Base-by-base conservation (phyloP, 441 rosid species). In the Brassica balearica region DNA sequence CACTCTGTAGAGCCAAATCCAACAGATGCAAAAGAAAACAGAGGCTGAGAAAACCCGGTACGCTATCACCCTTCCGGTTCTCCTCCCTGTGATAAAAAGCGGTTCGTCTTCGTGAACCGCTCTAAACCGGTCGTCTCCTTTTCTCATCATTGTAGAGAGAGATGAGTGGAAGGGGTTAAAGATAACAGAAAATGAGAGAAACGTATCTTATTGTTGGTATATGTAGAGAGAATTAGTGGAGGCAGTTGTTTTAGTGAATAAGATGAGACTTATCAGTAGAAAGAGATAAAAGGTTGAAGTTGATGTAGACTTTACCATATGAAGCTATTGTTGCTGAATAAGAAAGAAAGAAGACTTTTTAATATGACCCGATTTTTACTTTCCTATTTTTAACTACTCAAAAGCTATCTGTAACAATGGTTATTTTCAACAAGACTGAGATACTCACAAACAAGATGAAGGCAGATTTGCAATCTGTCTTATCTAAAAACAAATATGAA, bases 1-100 rank as follows among this genome's bases (percentile, higher is more conserved):
- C 59, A 53, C 59, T 53, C 59, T 53, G 20, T 53, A 53, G 59
- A 53, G 59, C 59, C 59, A 53, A 53, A 53, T 53, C 59, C 59
- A 53, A 53, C 59, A 53, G 59, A 53, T 53, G 59, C 59, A 53
- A 53, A 53, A 53, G 59, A 15, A 53, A 53, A 53, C 59, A 9
- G 59, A 53, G 59, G 22, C 59, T 53, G 59, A 53, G 59, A 53
- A 53, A 14, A 53, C 22, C 22, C 59, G 59, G 59, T 53, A 53
- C 59, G 59, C 59, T 14, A 53, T 53, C 59, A 53, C 59, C 6
- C 59, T 53, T 53, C 22, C 22, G 20, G 59, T 53, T 53, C 59
- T 53, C 9, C 22, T 53, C 9, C 59, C 22, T 3, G 59, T 53
- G 59, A 53, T 0, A 15, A 53, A 53, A 53, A 53, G 59, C 59